Base-by-base conservation (phyloP, 1,284 basidiomycete species). In the Tilletia caries region DNA sequence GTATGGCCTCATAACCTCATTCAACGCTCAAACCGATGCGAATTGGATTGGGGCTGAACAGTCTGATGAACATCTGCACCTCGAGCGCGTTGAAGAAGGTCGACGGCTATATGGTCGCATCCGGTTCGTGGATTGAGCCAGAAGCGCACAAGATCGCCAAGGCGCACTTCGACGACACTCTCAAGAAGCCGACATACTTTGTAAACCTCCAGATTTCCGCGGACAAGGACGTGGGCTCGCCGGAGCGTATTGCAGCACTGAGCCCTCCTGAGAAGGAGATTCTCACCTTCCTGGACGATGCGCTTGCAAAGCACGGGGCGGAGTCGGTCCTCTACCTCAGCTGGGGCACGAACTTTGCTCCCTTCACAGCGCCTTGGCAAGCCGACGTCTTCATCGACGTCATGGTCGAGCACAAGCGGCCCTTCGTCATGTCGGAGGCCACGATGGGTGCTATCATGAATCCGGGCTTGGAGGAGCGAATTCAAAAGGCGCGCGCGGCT, bases 341-440 rank as follows among this genome's bases (percentile, higher is more conserved):
- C 18, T 54, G 23, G 12, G 52, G 52, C n/a, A 25, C 23, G 13
- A 15, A 25, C n/a, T 54, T 54, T 54, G n/a, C 5, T 13, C 52
- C 52, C 29, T 54, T 29, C 23, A 29, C 52, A 54, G 27, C n/a
- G 5, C 52, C 25, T 4, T 54, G 52, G 52, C 52, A 54, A 27
- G 12, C 27, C 25, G 52, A 54, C 25, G 52, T 54, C 52, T 54
- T 54, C 52, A 25, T 54, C 52, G 52, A 54, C 52, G 29, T 29
- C 25, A 23, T 54, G 12, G 25, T 54, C 52, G 52, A 54, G 25
- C n/a, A 54, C 52, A 54, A 54, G n/a, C 52, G 25, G 4, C 52
- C 12, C 52, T 54, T 54, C 23, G 25, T 54, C 52, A 25, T 54
- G 12, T 54, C 52, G 2, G n/a, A 54, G 25, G 52, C 52, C 15